Evolutionary conservation across 1,284 basidiomycete species (phyloP).

Genomic region (Agroathelia rolfsii): DNA sequence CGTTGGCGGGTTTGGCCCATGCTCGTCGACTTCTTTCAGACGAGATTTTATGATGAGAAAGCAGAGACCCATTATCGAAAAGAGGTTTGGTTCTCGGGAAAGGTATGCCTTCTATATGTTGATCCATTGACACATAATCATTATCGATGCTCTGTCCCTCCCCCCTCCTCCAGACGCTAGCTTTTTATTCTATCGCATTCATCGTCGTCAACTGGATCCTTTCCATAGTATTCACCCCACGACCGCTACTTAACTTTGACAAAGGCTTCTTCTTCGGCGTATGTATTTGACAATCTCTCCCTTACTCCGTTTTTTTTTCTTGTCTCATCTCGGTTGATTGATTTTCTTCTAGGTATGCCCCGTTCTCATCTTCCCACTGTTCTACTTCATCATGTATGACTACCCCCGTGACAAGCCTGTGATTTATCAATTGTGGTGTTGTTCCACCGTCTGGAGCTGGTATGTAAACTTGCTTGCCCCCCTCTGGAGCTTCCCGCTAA

Average conservation of each 20-base stretch:
- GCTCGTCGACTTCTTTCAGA: constrained; percentile 40
- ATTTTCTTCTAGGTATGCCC: constrained; percentile 33
- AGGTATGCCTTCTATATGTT: constrained; percentile 21
- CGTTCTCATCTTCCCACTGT: constrained; percentile 28
- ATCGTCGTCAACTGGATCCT: constrained; percentile 65
- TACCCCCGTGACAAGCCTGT: constrained; percentile 51
- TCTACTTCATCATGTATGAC: constrained; percentile 56
- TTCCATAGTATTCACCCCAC: constrained; percentile 39
- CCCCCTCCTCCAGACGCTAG: constrained; percentile 31
- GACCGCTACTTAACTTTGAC: constrained; percentile 38
- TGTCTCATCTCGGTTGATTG: constrained; percentile 26
- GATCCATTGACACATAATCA: not conserved
- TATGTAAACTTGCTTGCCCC: constrained; percentile 16
- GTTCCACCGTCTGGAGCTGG: constrained; percentile 51
- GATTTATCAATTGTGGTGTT: constrained; percentile 51
- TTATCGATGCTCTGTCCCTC: too few relatives aligned
- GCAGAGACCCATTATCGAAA: constrained; percentile 48
- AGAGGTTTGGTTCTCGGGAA: constrained; percentile 42
- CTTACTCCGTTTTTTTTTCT: not conserved
- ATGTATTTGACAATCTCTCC: constrained; percentile 18
- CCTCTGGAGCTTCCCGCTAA: too few relatives aligned
- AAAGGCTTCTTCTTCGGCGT: constrained; percentile 57
- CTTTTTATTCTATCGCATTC: constrained; percentile 57
- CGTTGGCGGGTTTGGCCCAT: constrained; percentile 33
- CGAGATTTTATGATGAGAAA: constrained; percentile 45